Evolutionary conservation across 441 rosid species (phyloP).

Genomic region (Pelargonium citronellum): DNA sequence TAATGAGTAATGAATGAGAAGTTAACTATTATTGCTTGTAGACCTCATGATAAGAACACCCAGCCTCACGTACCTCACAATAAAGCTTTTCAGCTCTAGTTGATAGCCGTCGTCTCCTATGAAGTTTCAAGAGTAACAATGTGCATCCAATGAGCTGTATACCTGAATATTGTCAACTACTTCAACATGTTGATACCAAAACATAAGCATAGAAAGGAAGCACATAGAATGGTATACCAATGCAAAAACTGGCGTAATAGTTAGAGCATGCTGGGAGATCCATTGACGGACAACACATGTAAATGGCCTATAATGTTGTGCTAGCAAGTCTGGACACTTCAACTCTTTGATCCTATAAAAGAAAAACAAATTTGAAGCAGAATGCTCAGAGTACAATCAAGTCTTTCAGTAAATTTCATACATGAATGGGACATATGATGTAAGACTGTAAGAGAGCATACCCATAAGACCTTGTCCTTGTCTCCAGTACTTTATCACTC

Average conservation of each 20-base stretch:
- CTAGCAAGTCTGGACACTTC: constrained; percentile 64
- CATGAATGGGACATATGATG: not conserved
- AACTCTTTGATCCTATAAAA: constrained; percentile 52
- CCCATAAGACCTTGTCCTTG: constrained; percentile 50
- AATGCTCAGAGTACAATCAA: constrained; percentile 10
- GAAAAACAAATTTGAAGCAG: constrained; percentile 9
- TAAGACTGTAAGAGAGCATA: constrained; percentile 30
- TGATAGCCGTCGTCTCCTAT: constrained; percentile 33
- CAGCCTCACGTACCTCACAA: constrained; percentile 43
- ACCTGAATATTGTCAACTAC: constrained; percentile 50
- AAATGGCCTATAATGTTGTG: constrained; percentile 55
- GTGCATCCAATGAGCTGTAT: constrained; percentile 55
- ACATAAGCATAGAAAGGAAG: constrained; percentile 31
- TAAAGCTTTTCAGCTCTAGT: constrained; percentile 63
- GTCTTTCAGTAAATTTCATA: constrained; percentile 1
- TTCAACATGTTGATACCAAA: constrained; percentile 38
- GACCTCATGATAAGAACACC: not conserved
- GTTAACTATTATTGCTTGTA: not conserved
- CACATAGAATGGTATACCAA: constrained; percentile 45
- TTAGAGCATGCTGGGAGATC: constrained; percentile 42
- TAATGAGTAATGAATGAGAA: constrained; percentile 10
- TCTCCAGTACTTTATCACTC: constrained; percentile 39
- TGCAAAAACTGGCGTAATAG: constrained; percentile 37
- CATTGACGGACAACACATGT: constrained; percentile 53
- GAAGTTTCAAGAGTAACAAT: constrained; percentile 41